Conservation (phyloP, 176 grass and related monocot genomes). For the Tuctoria greenei region DNA sequence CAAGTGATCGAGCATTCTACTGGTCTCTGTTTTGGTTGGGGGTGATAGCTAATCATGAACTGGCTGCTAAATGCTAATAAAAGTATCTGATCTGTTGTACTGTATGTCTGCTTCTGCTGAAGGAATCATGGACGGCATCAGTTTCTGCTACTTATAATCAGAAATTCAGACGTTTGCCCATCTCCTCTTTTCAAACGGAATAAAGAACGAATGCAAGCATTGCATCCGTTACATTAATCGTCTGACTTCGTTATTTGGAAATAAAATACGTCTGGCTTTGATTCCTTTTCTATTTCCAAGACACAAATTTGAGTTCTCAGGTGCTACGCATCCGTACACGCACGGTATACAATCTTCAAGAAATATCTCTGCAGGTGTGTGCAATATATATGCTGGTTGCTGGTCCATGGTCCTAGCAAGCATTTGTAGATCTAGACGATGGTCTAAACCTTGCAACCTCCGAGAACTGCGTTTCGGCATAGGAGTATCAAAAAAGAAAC, state of each 20-base stretch:
- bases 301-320: slow-evolving; percentile 11
- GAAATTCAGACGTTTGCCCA: background rate
- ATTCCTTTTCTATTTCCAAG: background rate
- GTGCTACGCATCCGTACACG: slow-evolving; percentile 10
- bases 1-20: background rate
- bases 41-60: slow-evolving; percentile 36
- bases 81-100: slow-evolving; percentile 4
- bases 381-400: background rate
- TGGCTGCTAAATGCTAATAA: background rate
- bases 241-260: background rate
- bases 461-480: background rate
- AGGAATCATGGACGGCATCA: background rate
- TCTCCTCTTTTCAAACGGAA: background rate
- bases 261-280: background rate
- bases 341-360: slow-evolving; percentile 17
- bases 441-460: background rate
- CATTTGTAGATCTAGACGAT: slow-evolving; percentile 31
- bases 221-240: background rate
- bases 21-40: slow-evolving; percentile 2
- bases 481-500: background rate
- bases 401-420: slow-evolving; percentile 3
- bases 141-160: background rate
- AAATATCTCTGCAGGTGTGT: background rate
- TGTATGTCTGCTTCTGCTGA: background rate
- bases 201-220: background rate